Evolutionary conservation across 768 basidiomycete species (phyloP).

Genomic region (Filobasidium floriforme): DNA sequence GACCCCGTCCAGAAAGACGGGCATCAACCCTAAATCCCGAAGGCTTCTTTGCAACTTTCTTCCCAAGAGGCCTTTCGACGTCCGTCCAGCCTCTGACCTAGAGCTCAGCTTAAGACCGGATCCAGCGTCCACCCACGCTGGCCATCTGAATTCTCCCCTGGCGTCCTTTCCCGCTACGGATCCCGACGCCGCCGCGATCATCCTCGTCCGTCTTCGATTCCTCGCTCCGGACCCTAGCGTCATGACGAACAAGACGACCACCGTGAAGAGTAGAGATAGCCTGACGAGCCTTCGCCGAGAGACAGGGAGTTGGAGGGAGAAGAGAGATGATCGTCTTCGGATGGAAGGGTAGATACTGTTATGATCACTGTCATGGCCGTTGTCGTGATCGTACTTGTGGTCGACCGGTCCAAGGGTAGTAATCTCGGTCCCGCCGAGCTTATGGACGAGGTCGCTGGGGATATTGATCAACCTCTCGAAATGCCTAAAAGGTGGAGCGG

Average conservation of each 20-base stretch:
- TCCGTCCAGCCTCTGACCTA: background rate
- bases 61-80: background rate
- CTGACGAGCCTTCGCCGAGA: background rate
- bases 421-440: background rate
- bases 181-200: background rate
- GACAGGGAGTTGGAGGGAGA: constrained; percentile 1
- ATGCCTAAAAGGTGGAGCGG: background rate
- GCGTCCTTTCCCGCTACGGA: background rate
- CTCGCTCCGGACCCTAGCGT: background rate
- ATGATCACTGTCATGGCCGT: background rate
- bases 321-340: background rate
- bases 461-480: background rate
- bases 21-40: background rate
- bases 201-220: background rate
- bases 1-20: background rate
- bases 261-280: background rate
- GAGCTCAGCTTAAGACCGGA: background rate
- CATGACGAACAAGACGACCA: background rate
- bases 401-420: background rate
- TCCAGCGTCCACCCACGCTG: background rate
- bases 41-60: background rate
- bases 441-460: background rate
- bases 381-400: background rate
- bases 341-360: background rate
- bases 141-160: background rate